Percentiles rank a stretch among this genome's conserved stretches.
Conservation (phyloP, 2,329 filamentous ascomycete genomes). For the Colletotrichum karsti region DNA sequence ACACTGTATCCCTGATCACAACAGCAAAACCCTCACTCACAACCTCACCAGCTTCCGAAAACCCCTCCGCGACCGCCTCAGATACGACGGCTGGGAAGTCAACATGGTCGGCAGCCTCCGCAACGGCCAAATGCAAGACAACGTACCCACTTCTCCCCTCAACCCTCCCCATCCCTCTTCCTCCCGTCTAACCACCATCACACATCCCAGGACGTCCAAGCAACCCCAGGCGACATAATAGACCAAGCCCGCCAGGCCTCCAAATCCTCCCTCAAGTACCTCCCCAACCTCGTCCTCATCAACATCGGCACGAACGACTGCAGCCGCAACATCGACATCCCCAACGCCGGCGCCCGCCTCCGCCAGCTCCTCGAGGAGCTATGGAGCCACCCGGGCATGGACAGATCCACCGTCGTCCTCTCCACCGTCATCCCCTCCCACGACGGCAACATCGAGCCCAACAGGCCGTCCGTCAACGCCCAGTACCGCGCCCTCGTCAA, state of each 20-base stretch:
- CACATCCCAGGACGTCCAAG: not conserved
- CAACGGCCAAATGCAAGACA: not conserved
- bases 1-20: not conserved
- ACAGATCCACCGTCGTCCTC: not conserved
- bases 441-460: not conserved
- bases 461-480: constrained; percentile 8
- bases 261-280: not conserved
- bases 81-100: not conserved
- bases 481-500: not conserved
- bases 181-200: too few relatives aligned
- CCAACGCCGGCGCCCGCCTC: not conserved
- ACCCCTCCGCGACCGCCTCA: not conserved
- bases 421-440: too few relatives aligned
- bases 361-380: not conserved
- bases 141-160: too few relatives aligned
- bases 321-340: not conserved
- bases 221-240: not conserved
- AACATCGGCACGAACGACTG: not conserved
- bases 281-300: not conserved
- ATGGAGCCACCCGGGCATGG: not conserved
- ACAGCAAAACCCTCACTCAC: too few relatives aligned
- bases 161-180: too few relatives aligned
- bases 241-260: not conserved
- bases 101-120: not conserved
- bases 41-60: not conserved